These are phyloP conservation scores for Coprinellus micaceus DNA, from an alignment of 768 basidiomycete species.

Conservation along the genomic window DNA sequence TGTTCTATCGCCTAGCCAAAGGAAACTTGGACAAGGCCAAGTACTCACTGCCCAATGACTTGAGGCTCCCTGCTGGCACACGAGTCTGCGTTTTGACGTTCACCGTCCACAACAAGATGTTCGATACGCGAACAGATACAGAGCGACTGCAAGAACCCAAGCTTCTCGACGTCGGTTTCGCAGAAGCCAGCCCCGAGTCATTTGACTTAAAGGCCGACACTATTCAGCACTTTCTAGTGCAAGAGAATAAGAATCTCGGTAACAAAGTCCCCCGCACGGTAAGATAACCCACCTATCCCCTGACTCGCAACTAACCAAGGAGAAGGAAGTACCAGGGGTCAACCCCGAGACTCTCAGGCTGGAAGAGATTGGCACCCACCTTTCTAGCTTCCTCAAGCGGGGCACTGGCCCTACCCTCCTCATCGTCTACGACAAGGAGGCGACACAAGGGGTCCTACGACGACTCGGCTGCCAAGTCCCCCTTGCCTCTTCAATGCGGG, in stretches of 20 bases:
- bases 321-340: neutral
- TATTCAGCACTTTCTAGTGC: neutral
- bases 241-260: neutral
- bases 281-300: too few species aligned
- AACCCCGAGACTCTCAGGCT: neutral
- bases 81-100: neutral
- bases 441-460: neutral
- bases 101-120: neutral
- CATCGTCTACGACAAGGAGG: neutral
- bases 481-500: neutral
- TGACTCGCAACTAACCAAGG: too few species aligned
- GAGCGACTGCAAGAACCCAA: neutral
- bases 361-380: neutral
- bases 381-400: neutral
- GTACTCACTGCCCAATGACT: neutral
- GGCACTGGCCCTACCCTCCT: neutral
- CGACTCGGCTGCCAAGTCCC: neutral
- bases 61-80: neutral
- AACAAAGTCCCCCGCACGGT: too few species aligned
- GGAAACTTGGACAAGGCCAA: neutral
- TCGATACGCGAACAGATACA: neutral
- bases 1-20: neutral
- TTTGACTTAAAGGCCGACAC: neutral
- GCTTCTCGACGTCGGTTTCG: neutral
- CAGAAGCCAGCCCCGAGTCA: neutral